These are phyloP conservation scores for Cystobasidium onofrii DNA, from an alignment of 768 basidiomycete genomes.

Conservation along the genomic window DNA sequence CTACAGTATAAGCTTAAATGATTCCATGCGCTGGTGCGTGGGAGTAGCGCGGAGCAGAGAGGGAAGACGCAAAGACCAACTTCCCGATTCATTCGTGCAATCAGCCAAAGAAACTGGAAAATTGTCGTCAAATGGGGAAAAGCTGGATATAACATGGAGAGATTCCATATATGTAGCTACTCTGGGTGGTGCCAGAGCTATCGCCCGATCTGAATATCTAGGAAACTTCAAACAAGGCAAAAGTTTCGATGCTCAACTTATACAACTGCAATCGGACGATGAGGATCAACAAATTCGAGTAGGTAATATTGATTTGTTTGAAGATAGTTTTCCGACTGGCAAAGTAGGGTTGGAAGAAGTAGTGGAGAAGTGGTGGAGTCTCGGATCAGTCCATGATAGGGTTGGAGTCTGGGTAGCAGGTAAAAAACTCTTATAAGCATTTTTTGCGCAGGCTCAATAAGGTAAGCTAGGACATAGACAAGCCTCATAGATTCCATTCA, in stretches of 20 bases:
- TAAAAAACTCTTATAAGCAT: not conserved
- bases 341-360: slow-evolving; percentile 56
- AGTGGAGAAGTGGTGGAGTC: slow-evolving; percentile 85
- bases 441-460: not conserved
- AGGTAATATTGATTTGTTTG: slow-evolving; percentile 56
- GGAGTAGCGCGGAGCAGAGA: slow-evolving; percentile 62
- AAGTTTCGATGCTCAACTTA: slow-evolving; percentile 45
- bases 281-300: not conserved
- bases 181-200: slow-evolving; percentile 63
- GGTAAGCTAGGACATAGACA: not conserved
- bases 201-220: slow-evolving; percentile 51
- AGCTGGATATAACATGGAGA: slow-evolving; percentile 65
- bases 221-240: slow-evolving; percentile 42
- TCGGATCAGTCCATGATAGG: slow-evolving; percentile 65
- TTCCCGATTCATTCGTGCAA: not conserved
- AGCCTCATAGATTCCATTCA: not conserved
- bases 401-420: slow-evolving; percentile 57
- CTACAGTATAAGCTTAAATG: slow-evolving; percentile 69
- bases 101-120: not conserved
- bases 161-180: slow-evolving; percentile 75
- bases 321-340: slow-evolving; percentile 46
- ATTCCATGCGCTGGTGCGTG: slow-evolving; percentile 70
- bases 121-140: slow-evolving; percentile 9
- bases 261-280: slow-evolving; percentile 36
- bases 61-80: slow-evolving; percentile 43